phyloP scores from a whole-genome alignment of 108 stramenopile genomes.

The Pseudonitzschia delicatissima region DNA sequence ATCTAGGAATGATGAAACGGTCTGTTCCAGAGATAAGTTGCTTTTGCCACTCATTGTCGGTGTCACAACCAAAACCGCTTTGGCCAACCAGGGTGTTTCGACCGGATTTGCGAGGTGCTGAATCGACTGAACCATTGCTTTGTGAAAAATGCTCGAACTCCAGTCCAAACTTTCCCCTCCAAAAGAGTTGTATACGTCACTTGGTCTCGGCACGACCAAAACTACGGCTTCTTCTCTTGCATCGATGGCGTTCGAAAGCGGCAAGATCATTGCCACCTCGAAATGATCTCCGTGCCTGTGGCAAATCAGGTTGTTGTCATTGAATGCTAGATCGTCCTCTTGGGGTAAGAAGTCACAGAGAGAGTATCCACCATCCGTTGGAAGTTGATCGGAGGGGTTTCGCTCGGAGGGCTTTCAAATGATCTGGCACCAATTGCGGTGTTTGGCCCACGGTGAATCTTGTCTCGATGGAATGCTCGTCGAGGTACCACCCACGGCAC shows the following conservation, averaged over 20 bases:
- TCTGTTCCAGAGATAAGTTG: constrained; percentile 20
- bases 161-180: constrained; percentile 25
- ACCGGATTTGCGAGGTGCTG: constrained; percentile 40
- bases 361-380: constrained; percentile 2
- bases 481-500: constrained; percentile 75
- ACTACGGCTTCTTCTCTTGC: constrained; percentile 72
- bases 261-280: constrained; percentile 49
- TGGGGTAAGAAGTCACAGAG: background rate
- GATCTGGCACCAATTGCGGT: background rate
- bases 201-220: constrained; percentile 48
- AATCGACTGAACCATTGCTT: constrained; percentile 47
- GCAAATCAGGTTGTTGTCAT: constrained; percentile 18
- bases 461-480: constrained; percentile 78
- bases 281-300: constrained; percentile 34
- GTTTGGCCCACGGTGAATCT: constrained; percentile 14
- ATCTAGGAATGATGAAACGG: constrained; percentile 41
- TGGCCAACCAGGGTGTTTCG: constrained; percentile 72
- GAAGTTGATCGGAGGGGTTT: background rate
- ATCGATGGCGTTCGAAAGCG: constrained; percentile 34
- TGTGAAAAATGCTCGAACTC: constrained; percentile 49
- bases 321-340: background rate
- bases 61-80: constrained; percentile 69
- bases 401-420: background rate
- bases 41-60: constrained; percentile 18
- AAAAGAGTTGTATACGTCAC: background rate